A percentile compares a stretch with the other conserved stretches of the same genome.
phyloP scores from a whole-genome alignment of 768 basidiomycete genomes.

The Leccinum disarticulatum region DNA sequence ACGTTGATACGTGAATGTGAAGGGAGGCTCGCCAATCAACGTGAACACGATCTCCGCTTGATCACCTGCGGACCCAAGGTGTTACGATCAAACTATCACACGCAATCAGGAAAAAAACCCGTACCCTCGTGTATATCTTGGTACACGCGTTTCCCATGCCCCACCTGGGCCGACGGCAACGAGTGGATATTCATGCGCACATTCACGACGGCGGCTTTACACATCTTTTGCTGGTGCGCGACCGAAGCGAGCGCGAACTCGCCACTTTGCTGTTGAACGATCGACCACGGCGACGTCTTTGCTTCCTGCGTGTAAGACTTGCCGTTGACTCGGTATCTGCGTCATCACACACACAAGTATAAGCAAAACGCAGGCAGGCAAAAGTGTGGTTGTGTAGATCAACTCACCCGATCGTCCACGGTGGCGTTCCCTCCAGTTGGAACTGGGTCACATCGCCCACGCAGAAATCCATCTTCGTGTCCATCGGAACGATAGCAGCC shows the following conservation, averaged over 20 bases:
- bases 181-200: constrained; percentile 73
- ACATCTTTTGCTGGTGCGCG: constrained; percentile 91
- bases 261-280: constrained; percentile 78
- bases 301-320: constrained; percentile 72
- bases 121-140: constrained; percentile 90
- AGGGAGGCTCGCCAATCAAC: constrained; percentile 89
- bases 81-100: background rate
- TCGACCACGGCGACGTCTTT: constrained; percentile 80
- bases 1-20: constrained; percentile 93
- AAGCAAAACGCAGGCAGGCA: background rate
- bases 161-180: constrained; percentile 86
- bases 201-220: constrained; percentile 78
- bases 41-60: constrained; percentile 94
- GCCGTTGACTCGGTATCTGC: constrained; percentile 79
- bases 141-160: constrained; percentile 75
- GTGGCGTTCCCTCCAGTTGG: constrained; percentile 90
- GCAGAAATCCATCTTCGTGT: constrained; percentile 78
- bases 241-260: constrained; percentile 85
- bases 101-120: background rate
- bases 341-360: background rate
- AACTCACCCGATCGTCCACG: constrained; percentile 83
- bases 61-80: constrained; percentile 52
- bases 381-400: background rate
- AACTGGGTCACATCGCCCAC: constrained; percentile 89
- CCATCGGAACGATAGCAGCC: constrained; percentile 86